Conservation (phyloP, 2,329 filamentous ascomycete genomes). For the Clonostachys byssicola region DNA sequence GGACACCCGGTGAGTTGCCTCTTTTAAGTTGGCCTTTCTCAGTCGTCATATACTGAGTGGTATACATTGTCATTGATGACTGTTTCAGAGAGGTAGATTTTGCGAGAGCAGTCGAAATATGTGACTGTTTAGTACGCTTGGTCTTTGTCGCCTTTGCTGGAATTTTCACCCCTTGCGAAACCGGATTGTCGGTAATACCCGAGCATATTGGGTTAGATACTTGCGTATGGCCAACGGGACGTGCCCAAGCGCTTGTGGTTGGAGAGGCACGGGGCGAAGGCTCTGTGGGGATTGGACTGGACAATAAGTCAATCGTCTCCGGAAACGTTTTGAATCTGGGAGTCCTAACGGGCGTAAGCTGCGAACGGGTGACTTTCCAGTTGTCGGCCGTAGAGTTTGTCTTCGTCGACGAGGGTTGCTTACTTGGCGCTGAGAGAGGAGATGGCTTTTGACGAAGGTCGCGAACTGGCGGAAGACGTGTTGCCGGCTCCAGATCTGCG, state of each 20-base stretch:
- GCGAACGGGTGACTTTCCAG: constrained; percentile 39
- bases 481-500: too few species aligned
- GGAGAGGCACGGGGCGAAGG: constrained; percentile 20
- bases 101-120: background rate
- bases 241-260: constrained; percentile 10
- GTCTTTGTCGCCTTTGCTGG: background rate
- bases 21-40: too few species aligned
- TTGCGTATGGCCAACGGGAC: constrained; percentile 7
- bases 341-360: constrained; percentile 30
- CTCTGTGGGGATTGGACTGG: constrained; percentile 25
- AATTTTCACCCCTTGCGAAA: constrained; percentile 10
- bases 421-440: constrained; percentile 23
- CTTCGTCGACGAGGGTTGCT: constrained; percentile 21
- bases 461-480: too few species aligned
- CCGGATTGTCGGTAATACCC: constrained; percentile 10
- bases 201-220: constrained; percentile 15
- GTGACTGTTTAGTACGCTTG: background rate
- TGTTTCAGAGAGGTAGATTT: constrained; percentile 17
- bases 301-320: constrained; percentile 38
- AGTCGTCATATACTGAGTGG: constrained; percentile 2
- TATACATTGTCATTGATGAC: constrained; percentile 22
- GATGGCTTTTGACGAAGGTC: constrained; percentile 3
- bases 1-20: too few species aligned
- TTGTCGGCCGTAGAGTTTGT: constrained; percentile 14
- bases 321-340: constrained; percentile 10